Base-by-base conservation (phyloP, 305 asterid species). In the Coffea humblotiana region DNA sequence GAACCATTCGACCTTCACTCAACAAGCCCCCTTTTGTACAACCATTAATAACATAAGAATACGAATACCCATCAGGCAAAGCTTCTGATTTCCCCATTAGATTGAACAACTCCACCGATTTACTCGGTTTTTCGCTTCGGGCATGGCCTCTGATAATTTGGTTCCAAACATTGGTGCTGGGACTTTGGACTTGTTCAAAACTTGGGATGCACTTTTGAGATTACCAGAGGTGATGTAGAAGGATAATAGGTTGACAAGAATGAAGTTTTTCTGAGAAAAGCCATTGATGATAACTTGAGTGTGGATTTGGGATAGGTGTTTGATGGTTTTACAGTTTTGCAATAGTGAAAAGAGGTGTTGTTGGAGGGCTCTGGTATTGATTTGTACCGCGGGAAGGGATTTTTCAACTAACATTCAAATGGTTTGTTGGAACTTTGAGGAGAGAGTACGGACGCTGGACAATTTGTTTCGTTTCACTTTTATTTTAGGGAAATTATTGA, bases 1-100 rank as follows among this genome's bases (percentile, higher is more conserved):
- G 98, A 68, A 93, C 81, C 91, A 90, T 92, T 80, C 76, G 86
- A 25, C 97, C 97, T 81, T 89, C 96, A 49, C 72, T 75, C 75
- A 87, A 66, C 77, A 92, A 73, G 64, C 75, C 84, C 27, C 91
- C 98, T 81, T 86, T 90, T 6, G 91, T 77, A 71, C 98, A 92
- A 35, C 89, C 88, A 74, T 81, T 88, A 35, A 93, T 74, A 14
- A 90, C 90, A 72, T 83, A 93, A n/a, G 83, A 88, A 83, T 83
- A 94, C 2, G 95, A 89, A 61, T 93, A 88, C 84, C 88, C 97
- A 81, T 94, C 98, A 9, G 98, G 90, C 81, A 61, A 81, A 72
- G 84, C 83, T 12, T 18, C 71, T 40, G 89, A 86, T 66, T 79
- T 83, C 8, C 74, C 88, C 97, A 95, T 92, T n/a, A 69, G 19